Evolutionary conservation across 768 basidiomycete species (phyloP), one percentile per base, ranked within the genome.

Genomic region (Suillus discolor): DNA sequence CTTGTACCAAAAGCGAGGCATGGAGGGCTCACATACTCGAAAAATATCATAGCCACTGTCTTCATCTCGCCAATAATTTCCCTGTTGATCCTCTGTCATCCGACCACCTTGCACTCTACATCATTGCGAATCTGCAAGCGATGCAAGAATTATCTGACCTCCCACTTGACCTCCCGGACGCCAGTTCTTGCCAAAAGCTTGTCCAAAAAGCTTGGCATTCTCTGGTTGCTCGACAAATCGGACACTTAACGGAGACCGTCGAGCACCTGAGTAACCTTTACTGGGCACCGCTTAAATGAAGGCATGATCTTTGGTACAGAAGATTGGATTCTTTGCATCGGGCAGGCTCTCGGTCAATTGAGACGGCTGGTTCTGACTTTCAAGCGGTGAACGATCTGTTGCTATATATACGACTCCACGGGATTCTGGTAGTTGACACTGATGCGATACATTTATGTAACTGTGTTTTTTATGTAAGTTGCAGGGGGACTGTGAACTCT

Each of bases 41-140:
- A 18, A 34, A 64, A 13, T 44, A 66, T n/a, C 49, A 64, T n/a
- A 36, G 11, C 25, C 28, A 11, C 20, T 49, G 45, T 25, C 42
- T 45, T 51, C 18, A 23, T 23, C 57, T 66, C 20, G 65, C 62
- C 28, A 65, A 63, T 7, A 13, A 44, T n/a, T 65, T 65, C 36
- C 63, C 63, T 18, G 18, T 12, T 18, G 53, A 54, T 54, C 31
- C 2, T 31, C 31, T 31, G 16, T 31, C 57, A 39, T 60, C 44
- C 45, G 45, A 62, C 20, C 57, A 65, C 36, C 57, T 65, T 11
- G 57, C 57, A n/a, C 57, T 61, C n/a, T 65, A 65, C 64, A 57
- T 61, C 20, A 36, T 65, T 34, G 31, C 53, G 6, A 54, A 54
- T 31, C 18, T 54, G 18, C 53, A 54, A 34, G 31, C 6, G 11